These are phyloP conservation scores for Paxillus rubicundulus DNA, from an alignment of 768 basidiomycete genomes.

Conservation along the genomic window DNA sequence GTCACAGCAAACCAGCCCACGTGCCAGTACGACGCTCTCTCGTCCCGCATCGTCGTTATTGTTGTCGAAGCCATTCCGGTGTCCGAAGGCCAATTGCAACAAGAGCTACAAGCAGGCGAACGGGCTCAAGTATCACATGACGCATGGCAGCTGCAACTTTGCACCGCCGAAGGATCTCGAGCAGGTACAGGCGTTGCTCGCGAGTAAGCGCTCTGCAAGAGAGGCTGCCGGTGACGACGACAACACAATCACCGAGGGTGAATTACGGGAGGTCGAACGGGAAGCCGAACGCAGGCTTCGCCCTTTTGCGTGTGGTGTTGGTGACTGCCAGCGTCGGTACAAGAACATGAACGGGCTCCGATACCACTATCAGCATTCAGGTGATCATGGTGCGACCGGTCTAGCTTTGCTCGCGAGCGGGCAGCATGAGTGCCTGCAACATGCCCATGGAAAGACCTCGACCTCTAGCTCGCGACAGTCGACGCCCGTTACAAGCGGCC, in stretches of 20 bases:
- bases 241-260: constrained; percentile 51
- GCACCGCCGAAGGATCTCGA: constrained; percentile 85
- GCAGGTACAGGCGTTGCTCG: constrained; percentile 71
- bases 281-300: constrained; percentile 82
- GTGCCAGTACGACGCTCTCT: constrained; percentile 46
- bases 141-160: constrained; percentile 91
- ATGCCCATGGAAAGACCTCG: constrained; percentile 30
- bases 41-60: constrained; percentile 58
- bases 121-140: constrained; percentile 92
- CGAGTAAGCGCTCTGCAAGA: constrained; percentile 39
- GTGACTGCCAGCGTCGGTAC: constrained; percentile 83
- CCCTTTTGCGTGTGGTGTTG: constrained; percentile 88
- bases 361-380: constrained; percentile 96
- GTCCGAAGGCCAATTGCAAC: constrained; percentile 93
- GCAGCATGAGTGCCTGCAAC: constrained; percentile 53
- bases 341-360: constrained; percentile 98
- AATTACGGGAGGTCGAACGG: constrained; percentile 69
- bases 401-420: constrained; percentile 79
- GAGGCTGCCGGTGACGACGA: constrained; percentile 43
- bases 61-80: constrained; percentile 83
- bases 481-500: constrained; percentile 31
- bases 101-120: constrained; percentile 97
- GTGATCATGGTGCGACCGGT: constrained; percentile 91
- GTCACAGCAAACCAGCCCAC: constrained; percentile 26
- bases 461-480: constrained; percentile 34